Evolutionary conservation across 106 monocot species (phyloP), one percentile per base, ranked within the genome.

Genomic region (Dioscorea dumetorum): DNA sequence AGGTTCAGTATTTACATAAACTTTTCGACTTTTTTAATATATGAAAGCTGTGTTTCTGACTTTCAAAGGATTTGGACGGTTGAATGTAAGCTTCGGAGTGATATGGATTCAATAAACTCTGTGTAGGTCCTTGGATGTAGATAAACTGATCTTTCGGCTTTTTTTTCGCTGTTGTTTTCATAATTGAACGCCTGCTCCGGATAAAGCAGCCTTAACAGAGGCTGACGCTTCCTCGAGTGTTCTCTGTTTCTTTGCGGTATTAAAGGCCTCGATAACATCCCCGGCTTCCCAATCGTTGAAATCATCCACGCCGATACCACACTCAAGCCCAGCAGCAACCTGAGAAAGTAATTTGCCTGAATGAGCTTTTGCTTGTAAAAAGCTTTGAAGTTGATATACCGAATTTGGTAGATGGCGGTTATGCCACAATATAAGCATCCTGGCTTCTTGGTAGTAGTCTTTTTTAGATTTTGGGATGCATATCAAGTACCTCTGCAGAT

Each of bases 201-300:
- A 82, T 70, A 99, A 83, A 57, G 87, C 99, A 50, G 84, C 85
- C 28, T 80, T 74, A 48, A 99, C 83, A 0, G 82, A 66, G 18
- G 93, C 87, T 8, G 99, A 93, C 16, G 93, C 99, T 68, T 99
- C 99, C 76, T 99, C 99, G 8, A 99, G 90, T 12, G 99, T 87
- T 28, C 99, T 77, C 63, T 79, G 78, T 79, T 93, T 93, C 79
- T 81, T 90, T 18, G 90, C 81, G 1, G 75, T 52, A 62, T 90
- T 85, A 69, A 99, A 99, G 67, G 90, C 83, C 72, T 93, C 81
- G 24, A 99, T 79, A 32, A 90, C 63, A 79, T 99, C 99, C 20
- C 93, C 93, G 57, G 51, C 79, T 58, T 85, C 90, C 99, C 99
- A 99, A 50, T 99, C 83, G 9, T 70, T 67, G 76, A 74, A 99